A percentile compares a stretch with the other conserved stretches of the same genome.
Conservation (phyloP, 2,329 filamentous ascomycete species). For the Colletotrichum graminicola region DNA sequence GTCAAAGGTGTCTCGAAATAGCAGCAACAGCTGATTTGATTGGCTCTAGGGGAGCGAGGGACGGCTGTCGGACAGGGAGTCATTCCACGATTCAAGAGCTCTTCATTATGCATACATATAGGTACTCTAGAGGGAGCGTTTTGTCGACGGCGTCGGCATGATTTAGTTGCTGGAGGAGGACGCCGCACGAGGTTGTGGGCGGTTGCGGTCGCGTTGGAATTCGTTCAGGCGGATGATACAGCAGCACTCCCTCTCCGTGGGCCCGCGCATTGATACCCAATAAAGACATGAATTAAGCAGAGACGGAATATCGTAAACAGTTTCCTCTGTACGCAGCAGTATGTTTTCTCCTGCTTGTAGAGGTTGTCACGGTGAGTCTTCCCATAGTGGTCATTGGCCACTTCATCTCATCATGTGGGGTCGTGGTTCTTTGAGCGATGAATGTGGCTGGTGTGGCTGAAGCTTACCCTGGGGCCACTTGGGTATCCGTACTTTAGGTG, state of each 20-base stretch:
- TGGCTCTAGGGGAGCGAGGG: constrained; percentile 31
- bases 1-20: constrained; percentile 37
- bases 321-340: neutral
- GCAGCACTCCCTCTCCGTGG: neutral
- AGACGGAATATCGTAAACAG: neutral
- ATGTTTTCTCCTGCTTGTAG: neutral
- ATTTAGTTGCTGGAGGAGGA: neutral
- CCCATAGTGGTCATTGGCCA: constrained; percentile 20
- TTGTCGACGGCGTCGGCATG: constrained; percentile 26
- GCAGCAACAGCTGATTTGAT: constrained; percentile 29
- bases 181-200: neutral
- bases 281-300: constrained; percentile 19
- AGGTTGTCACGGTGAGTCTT: constrained; percentile 31
- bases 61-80: neutral
- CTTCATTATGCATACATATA: neutral
- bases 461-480: constrained; percentile 18
- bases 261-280: constrained; percentile 38
- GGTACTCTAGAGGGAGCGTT: constrained; percentile 19
- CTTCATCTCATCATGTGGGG: neutral
- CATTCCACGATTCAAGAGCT: neutral
- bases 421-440: neutral
- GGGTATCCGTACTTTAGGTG: no score
- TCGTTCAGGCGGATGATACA: neutral
- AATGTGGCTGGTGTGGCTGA: constrained; percentile 29
- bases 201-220: neutral